Percentiles rank a stretch among this genome's conserved stretches.
Evolutionary conservation across 371 early-diverging fungal genomes (phyloP).

Genomic region (Actinomucor elegans): DNA sequence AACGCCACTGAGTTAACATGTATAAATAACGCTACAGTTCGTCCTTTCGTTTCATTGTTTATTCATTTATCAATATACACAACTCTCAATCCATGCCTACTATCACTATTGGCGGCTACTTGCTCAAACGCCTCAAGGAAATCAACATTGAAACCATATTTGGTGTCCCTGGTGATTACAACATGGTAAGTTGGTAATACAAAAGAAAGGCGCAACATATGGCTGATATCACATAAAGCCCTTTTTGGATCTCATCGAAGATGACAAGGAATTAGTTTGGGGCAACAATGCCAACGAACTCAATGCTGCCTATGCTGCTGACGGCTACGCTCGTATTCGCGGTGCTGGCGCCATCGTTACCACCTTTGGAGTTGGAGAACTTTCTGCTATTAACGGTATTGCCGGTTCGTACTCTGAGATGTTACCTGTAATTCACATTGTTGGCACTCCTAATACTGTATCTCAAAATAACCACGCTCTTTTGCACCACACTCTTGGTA

Average conservation of each 20-base stretch:
- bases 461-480: conserved; percentile 40
- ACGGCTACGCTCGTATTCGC: conserved; percentile 54
- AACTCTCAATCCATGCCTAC: no score
- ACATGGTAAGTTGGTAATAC: conserved; percentile 38
- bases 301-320: conserved; percentile 54
- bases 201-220: no score
- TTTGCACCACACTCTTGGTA: conserved; percentile 56
- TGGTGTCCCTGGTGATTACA: conserved; percentile 54
- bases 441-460: conserved; percentile 45
- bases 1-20: no score
- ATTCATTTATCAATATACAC: no score
- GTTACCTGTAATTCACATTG: conserved; percentile 58
- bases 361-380: conserved; percentile 60
- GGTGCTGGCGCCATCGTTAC: conserved; percentile 49
- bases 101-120: conserved; percentile 30
- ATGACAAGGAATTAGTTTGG: conserved; percentile 38
- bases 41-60: no score
- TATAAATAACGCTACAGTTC: no score
- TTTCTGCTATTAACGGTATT: conserved; percentile 51
- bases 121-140: conserved; percentile 47
- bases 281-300: conserved; percentile 45
- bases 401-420: conserved; percentile 59
- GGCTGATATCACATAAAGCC: conserved; percentile 16
- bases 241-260: conserved; percentile 36
- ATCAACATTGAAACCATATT: conserved; percentile 45